Evolutionary conservation across 2,329 filamentous ascomycete genomes (phyloP).

Genomic region (Juglanconis oblonga): DNA sequence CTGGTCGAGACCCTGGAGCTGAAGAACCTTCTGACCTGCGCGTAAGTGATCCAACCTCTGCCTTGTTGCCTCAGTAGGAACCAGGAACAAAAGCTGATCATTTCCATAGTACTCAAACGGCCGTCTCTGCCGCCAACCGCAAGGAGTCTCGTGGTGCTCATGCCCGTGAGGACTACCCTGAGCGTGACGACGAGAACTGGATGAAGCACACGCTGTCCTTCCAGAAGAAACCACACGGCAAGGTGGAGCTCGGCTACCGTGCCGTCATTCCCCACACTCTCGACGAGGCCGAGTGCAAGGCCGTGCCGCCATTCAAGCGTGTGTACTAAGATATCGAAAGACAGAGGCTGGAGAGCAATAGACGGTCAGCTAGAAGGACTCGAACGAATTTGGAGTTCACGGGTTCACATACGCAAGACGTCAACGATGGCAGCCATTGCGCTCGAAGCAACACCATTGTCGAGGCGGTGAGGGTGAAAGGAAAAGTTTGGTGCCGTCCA

Average conservation of each 20-base stretch:
- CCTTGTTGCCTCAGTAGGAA: slow-evolving; percentile 15
- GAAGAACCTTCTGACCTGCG: slow-evolving; percentile 93
- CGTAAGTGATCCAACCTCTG: slow-evolving; percentile 56
- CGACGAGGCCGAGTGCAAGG: slow-evolving; percentile 94
- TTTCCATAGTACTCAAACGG: slow-evolving; percentile 75
- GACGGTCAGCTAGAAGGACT: background rate
- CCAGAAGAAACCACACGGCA: slow-evolving; percentile 89
- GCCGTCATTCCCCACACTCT: slow-evolving; percentile 78
- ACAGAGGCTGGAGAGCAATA: background rate
- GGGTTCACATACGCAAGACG: background rate
- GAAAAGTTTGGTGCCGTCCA: background rate
- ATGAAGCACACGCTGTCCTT: slow-evolving; percentile 99
- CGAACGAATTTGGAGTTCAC: background rate
- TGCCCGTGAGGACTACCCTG: slow-evolving; percentile 93
- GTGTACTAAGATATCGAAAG: slow-evolving; percentile 65
- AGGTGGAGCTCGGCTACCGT: slow-evolving; percentile 84
- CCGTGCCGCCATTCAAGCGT: slow-evolving; percentile 94
- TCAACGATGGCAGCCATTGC: background rate
- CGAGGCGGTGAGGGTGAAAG: background rate
- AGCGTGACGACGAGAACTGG: slow-evolving; percentile 94
- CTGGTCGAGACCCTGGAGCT: slow-evolving; percentile 95
- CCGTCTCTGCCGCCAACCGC: slow-evolving; percentile 82
- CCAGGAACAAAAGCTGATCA: background rate
- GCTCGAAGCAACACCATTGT: background rate
- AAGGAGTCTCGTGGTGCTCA: slow-evolving; percentile 98